Evolutionary conservation across 2,329 filamentous ascomycete genomes (phyloP).

Genomic region (Geosmithia morbida): DNA sequence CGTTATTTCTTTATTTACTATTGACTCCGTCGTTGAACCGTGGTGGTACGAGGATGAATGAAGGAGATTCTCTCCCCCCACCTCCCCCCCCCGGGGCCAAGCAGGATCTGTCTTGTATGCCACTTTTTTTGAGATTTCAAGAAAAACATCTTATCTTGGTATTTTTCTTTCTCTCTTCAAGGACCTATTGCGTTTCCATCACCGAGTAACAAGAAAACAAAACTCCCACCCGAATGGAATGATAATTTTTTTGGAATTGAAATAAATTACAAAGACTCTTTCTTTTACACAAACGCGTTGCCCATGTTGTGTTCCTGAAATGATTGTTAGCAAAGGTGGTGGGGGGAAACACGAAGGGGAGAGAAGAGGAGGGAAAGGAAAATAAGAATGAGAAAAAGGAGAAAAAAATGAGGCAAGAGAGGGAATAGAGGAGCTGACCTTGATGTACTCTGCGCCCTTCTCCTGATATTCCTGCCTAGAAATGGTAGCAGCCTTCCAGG

Average conservation of each 20-base stretch:
- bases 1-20: no score
- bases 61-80: no score
- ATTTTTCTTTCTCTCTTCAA: no score
- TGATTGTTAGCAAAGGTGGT: not conserved
- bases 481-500: slow-evolving; percentile 51
- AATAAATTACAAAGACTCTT: not conserved
- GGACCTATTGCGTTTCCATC: no score
- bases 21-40: no score
- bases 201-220: not conserved
- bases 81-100: no score
- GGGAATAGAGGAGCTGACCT: slow-evolving; percentile 34
- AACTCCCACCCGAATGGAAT: not conserved
- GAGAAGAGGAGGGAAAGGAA: not conserved
- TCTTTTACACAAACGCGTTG: slow-evolving; percentile 36
- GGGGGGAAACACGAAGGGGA: no score
- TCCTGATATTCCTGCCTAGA: slow-evolving; percentile 75
- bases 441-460: slow-evolving; percentile 88
- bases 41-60: no score
- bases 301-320: slow-evolving; percentile 51
- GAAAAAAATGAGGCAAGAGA: not conserved
- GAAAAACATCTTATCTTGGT: no score
- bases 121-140: no score
- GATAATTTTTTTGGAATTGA: not conserved
- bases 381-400: not conserved
- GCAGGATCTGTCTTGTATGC: no score